Percentiles rank a stretch among this genome's conserved stretches.
Conservation (phyloP, 208 protist species). For the Novymonas esmeraldas region DNA sequence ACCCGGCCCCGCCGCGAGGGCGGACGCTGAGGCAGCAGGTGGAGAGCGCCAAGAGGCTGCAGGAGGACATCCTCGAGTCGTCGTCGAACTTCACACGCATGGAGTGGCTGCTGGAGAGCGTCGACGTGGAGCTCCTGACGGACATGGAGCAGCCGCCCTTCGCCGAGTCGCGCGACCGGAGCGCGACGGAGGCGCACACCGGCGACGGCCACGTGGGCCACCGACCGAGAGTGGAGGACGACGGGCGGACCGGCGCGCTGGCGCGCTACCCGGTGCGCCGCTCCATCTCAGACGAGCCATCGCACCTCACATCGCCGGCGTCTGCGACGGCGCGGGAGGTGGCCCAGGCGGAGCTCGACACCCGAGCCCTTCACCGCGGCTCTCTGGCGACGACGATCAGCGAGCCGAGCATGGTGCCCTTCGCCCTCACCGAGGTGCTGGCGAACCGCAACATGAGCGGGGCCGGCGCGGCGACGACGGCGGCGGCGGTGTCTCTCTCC, state of each 20-base stretch:
- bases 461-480: background rate
- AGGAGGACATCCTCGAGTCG: slow-evolving; percentile 16
- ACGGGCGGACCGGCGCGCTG: background rate
- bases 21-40: slow-evolving; percentile 12
- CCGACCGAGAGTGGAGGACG: background rate
- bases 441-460: background rate
- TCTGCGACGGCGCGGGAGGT: background rate
- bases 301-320: background rate
- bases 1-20: background rate
- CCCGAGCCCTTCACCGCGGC: background rate
- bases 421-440: slow-evolving; percentile 24
- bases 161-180: background rate
- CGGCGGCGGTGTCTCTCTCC: background rate
- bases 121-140: slow-evolving; percentile 39
- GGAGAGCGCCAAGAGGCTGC: slow-evolving; percentile 1
- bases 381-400: slow-evolving; percentile 8
- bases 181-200: background rate
- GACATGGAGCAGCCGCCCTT: slow-evolving; percentile 14
- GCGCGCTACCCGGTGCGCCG: background rate
- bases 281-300: background rate
- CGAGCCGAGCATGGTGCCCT: slow-evolving; percentile 56
- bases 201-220: background rate
- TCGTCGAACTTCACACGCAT: slow-evolving; percentile 56
- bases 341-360: background rate
- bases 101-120: slow-evolving; percentile 61